These are phyloP conservation scores for Mycena leptocephala DNA, from an alignment of 768 basidiomycete species.

Conservation along the genomic window DNA sequence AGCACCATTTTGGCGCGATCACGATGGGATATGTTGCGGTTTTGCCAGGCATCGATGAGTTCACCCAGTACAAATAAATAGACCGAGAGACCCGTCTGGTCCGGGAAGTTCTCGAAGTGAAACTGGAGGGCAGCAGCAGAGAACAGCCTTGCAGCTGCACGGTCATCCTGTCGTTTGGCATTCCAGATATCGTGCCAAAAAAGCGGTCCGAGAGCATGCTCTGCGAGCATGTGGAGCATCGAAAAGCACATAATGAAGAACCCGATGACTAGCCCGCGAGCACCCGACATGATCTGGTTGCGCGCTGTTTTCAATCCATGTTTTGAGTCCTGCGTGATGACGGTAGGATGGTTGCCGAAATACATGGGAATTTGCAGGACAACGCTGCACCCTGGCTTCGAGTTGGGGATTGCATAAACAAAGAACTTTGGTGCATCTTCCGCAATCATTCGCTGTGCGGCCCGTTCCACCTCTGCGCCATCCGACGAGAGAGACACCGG, in stretches of 20 bases:
- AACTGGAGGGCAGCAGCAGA: slow-evolving; percentile 45
- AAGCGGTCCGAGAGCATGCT: slow-evolving; percentile 36
- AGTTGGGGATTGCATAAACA: background rate
- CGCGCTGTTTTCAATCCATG: slow-evolving; percentile 52
- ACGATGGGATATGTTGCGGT: slow-evolving; percentile 39
- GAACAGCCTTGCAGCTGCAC: slow-evolving; percentile 52
- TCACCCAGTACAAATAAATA: slow-evolving; percentile 52
- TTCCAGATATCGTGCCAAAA: slow-evolving; percentile 52
- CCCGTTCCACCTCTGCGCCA: slow-evolving; percentile 52
- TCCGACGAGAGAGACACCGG: slow-evolving; percentile 53
- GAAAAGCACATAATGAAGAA: slow-evolving; percentile 37
- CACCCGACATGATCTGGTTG: slow-evolving; percentile 54
- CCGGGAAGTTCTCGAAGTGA: slow-evolving; percentile 26
- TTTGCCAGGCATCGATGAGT: slow-evolving; percentile 47
- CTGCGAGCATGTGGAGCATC: background rate
- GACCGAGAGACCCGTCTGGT: slow-evolving; percentile 28
- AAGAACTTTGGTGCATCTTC: background rate
- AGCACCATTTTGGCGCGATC: slow-evolving; percentile 42
- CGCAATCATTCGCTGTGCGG: slow-evolving; percentile 40
- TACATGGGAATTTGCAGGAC: slow-evolving; percentile 12
- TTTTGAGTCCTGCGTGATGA: slow-evolving; percentile 55
- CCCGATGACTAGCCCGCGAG: slow-evolving; percentile 43
- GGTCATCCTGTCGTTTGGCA: too few relatives aligned
- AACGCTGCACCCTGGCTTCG: background rate
- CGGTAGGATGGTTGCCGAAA: slow-evolving; percentile 37